Evolutionary conservation across 1,139 yeast genomes (phyloP), one percentile per base, ranked within the genome.

Genomic region (Zygosaccharomyces sapae): DNA sequence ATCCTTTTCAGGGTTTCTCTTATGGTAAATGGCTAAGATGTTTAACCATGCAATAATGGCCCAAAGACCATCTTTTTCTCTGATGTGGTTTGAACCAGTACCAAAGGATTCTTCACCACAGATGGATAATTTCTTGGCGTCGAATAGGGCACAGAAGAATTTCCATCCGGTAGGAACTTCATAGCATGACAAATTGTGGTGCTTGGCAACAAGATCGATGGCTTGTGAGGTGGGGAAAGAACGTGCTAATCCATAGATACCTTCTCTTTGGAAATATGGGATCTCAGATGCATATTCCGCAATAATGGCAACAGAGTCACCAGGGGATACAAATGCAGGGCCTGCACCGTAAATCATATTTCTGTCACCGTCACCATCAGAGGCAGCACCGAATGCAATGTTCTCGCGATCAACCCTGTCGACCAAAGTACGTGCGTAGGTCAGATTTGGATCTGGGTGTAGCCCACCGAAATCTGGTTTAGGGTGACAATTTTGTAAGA

Each of bases 111-210:
- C 98, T 71, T 92, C 98, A 57, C 98, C 98, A 71, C 98, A 92
- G 62, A 92, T 92, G 53, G 96, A 86, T 62, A 92, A 77, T 70
- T 89, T 89, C 62, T 87, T 80, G 41, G 95, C 89, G 65, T 92
- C 98, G 61, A 92, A 92, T 56, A 92, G 74, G 5, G 95, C 90
- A 69, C 97, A 89, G 78, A 92, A 92, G 66, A 92, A 92, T 70
- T 92, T 92, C 98, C 98, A 92, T 36, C 98, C 98, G 18, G 98
- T 92, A 50, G 98, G 98, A 4, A 92, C 98, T 70, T 92, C 98
- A 70, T 92, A 92, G 54, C 83, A 74, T 45, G 83, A 71, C 55
- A 92, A 73, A 13, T 83, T 83, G 67, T 88, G 83, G 51, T 75
- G 75, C 66, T 81, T 80, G 34, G 96, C 98, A 27, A 92, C 98